phyloP scores from a whole-genome alignment of 2,329 filamentous ascomycete species.

The Diaporthe humulicola region DNA sequence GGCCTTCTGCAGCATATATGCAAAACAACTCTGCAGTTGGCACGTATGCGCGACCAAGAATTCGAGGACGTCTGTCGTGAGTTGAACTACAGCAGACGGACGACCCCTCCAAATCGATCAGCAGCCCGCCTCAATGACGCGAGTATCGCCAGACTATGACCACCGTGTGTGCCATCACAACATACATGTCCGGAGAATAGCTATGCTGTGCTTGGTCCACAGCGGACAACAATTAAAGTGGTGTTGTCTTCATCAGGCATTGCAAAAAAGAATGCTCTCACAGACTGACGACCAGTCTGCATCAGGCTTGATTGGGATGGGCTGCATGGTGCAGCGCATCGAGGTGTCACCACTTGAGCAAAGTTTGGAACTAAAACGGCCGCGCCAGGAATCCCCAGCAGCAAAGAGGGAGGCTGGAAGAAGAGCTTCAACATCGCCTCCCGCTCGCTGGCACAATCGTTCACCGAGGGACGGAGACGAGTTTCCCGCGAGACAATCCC shows the following conservation, averaged over 20 bases:
- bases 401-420: slow-evolving; percentile 23
- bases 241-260: neutral
- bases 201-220: neutral
- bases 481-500: slow-evolving; percentile 22
- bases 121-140: neutral
- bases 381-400: slow-evolving; percentile 11
- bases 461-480: neutral
- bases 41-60: neutral
- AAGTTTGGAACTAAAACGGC: slow-evolving; percentile 12
- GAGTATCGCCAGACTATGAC: neutral
- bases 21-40: neutral
- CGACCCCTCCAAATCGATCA: neutral
- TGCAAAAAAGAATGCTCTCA: neutral
- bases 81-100: neutral
- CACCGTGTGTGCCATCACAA: neutral
- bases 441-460: neutral
- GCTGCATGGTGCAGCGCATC: slow-evolving; percentile 14
- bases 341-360: slow-evolving; percentile 26
- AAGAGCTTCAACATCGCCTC: neutral
- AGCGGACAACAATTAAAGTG: neutral
- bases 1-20: neutral
- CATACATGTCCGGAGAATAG: neutral
- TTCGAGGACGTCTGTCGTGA: neutral
- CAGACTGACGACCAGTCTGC: slow-evolving; percentile 1
- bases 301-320: neutral